Base-by-base conservation (phyloP, 2,329 filamentous ascomycete genomes). In the Clonostachys sp. region DNA sequence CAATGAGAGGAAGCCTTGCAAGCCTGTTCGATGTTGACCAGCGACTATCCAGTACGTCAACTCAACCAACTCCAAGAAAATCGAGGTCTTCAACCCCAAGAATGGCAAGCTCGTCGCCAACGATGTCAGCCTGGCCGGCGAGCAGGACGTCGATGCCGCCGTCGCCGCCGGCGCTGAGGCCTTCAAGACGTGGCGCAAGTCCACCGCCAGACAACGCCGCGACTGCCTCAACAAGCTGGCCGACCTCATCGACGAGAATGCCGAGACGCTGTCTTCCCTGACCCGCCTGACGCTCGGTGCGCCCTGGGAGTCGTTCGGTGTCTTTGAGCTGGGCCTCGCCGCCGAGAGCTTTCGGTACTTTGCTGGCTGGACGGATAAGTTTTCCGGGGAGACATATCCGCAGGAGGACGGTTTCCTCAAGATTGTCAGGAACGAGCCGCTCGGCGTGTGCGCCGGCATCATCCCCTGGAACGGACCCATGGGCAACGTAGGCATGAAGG, bases 381-480 rank as follows among this genome's bases (percentile, higher is more conserved):
- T 66, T 48, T 53, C 54, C 4, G 67, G 68, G 20, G 60, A 70
- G 42, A 57, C 60, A 0, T 65, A 62, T 53, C 69, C 72, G 6
- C 62, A 68, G 51, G 72, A 70, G 30, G 68, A 73, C 51, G 73
- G 73, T 3, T 73, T 75, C 55, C 55, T 71, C 38, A 59, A 68
- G 48, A 64, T 69, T 18, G 61, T 67, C 1, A 45, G 58, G 18
- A 65, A 68, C 48, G 64, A 66, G 52, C 63, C 64, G 4, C 52
- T 66, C 7, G 61, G 61, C 18, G 60, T 63, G 3, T 57, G 55
- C 24, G 60, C 53, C 4, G 48, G 53, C 40, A 50, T 82, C 51
- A 76, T 80, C 45, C 77, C 78, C 0, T 81, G 77, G 75, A 80
- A 80, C 53, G 66, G 67, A 5, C 73, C 76, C 0, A 51, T 78